Evolutionary conservation across 495 filamentous ascomycete genomes (phyloP), one percentile per base, ranked within the genome.

Genomic region (Aspergillus mulundensis): DNA sequence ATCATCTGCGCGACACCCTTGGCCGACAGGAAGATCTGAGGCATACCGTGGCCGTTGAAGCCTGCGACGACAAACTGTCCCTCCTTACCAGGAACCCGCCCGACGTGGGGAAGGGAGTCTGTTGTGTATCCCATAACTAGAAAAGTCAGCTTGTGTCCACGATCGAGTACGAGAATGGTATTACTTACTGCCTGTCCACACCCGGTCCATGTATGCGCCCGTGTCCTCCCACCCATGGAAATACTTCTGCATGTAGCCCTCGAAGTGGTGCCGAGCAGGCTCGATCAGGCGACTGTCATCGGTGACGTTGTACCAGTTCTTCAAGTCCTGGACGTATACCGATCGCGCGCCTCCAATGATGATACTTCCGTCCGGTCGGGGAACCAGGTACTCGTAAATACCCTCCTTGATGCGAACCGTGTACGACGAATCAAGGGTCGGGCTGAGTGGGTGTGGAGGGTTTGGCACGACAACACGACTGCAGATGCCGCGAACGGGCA

Each of bases 401-500:
- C 66, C 65, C 42, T 44, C 42, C 11, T 44, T 44, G 11, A 23
- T 44, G 42, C 42, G 42, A 12, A 44, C 42, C 7, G 42, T 44
- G 15, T 44, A 44, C 6, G 42, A 44, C 7, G 42, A 44, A 23
- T 44, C 42, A 1, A 44, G 20, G 18, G 19, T 44, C 19, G 42
- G 42, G 15, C 42, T 44, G 2, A 23, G 8, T 1, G 45, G 14
- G 28, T 18, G 30, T 19, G 45, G 45, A 1, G 45, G 28, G 20
- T 48, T 48, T 8, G 71, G 66, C 30, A 68, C 62, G n/a, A 61
- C 60, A 28, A 72, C 72, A 3, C 66, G 70, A 53, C 68, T 58
- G 38, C 68, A 71, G 23, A 67, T 65, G 8, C 88, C 88, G 18
- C 86, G 71, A 0, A 89, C 87, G 0, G 91, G 91, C 16, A 92